phyloP scores from a whole-genome alignment of 2,329 filamentous ascomycete species.

The Aspergillus hiratsukae region DNA sequence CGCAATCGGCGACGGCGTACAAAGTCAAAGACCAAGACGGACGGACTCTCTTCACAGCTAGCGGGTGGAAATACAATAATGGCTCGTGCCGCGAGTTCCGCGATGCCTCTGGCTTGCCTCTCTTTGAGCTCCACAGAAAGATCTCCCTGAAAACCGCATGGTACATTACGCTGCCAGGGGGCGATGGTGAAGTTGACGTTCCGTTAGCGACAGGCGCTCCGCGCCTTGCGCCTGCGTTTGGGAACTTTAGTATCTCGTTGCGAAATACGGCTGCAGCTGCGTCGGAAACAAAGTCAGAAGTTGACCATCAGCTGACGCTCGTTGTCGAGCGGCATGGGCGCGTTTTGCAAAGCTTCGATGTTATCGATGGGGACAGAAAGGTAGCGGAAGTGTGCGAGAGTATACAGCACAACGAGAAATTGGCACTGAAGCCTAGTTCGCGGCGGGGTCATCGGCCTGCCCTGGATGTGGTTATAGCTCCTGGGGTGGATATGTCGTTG shows the following conservation, averaged over 20 bases:
- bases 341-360: conserved; percentile 14
- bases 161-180: conserved; percentile 12
- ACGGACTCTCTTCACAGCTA: conserved; percentile 15
- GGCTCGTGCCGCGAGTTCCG: conserved; percentile 22
- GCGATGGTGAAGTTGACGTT: background rate
- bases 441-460: conserved; percentile 6
- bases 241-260: conserved; percentile 14
- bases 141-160: conserved; percentile 7
- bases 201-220: conserved; percentile 10
- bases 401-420: conserved; percentile 17
- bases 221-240: conserved; percentile 3
- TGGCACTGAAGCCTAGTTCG: conserved; percentile 18
- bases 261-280: conserved; percentile 14
- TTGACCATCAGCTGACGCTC: conserved; percentile 11
- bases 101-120: conserved; percentile 21
- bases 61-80: conserved; percentile 21
- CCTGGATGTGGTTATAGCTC: conserved; percentile 5
- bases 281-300: conserved; percentile 5
- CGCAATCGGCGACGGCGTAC: conserved; percentile 16
- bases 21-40: conserved; percentile 17
- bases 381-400: conserved; percentile 19
- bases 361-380: conserved; percentile 19
- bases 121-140: conserved; percentile 23
- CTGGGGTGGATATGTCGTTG: conserved; percentile 8
- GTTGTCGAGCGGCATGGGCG: conserved; percentile 12